These are phyloP conservation scores for Hemisphaericaspora subhashii DNA, from an alignment of 1,139 yeast species.

Conservation along the genomic window DNA sequence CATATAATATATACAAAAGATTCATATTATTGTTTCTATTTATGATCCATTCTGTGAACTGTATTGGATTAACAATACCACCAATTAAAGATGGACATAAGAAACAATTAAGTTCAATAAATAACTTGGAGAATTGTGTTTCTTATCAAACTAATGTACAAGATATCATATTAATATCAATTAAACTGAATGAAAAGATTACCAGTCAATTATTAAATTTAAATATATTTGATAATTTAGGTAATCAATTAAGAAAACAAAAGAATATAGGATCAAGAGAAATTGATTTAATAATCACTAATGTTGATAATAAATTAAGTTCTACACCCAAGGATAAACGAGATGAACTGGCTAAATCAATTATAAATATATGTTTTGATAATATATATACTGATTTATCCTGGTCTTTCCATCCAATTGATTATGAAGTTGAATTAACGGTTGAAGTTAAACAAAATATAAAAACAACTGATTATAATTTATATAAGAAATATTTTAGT, in stretches of 20 bases:
- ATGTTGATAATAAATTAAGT: conserved; percentile 26
- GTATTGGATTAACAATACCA: conserved; percentile 3
- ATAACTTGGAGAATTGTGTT: conserved; percentile 37
- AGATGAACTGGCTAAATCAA: too few relatives aligned
- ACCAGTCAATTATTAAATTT: conserved; percentile 39
- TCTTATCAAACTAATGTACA: conserved; percentile 38
- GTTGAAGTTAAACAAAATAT: conserved; percentile 37
- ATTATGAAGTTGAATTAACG: conserved; percentile 33
- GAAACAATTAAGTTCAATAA: conserved; percentile 20
- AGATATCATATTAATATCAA: conserved; percentile 37
- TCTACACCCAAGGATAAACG: conserved; percentile 2
- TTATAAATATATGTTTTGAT: conserved; percentile 44
- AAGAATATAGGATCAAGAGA: conserved; percentile 28
- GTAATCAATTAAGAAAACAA: conserved; percentile 34
- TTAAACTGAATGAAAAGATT: conserved; percentile 30
- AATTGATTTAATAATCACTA: conserved; percentile 36
- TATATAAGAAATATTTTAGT: conserved; percentile 38
- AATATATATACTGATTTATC: conserved; percentile 43
- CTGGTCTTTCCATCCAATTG: conserved; percentile 40
- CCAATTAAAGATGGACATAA: conserved; percentile 6
- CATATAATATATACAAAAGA: conserved; percentile 4
- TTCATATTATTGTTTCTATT: conserved; percentile 6
- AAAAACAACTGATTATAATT: conserved; percentile 36
- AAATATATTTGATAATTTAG: conserved; percentile 38
- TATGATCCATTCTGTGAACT: background rate